These are phyloP conservation scores for Ganoderma sinense DNA, from an alignment of 1,284 basidiomycete genomes.

Conservation along the genomic window DNA sequence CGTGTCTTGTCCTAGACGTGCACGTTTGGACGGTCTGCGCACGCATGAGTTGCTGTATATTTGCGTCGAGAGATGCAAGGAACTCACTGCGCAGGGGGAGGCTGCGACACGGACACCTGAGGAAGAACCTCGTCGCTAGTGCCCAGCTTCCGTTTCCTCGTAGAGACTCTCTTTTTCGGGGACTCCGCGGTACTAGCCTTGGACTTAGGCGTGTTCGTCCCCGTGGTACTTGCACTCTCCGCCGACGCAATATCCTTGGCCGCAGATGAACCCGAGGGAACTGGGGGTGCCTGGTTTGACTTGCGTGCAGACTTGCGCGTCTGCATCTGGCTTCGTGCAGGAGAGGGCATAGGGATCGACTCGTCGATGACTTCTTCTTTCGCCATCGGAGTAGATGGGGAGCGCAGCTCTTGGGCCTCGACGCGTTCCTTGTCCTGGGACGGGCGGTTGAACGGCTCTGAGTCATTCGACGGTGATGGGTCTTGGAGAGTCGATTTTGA, in stretches of 20 bases:
- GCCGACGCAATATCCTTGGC: not conserved
- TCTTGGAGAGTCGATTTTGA: not conserved
- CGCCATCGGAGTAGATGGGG: not conserved
- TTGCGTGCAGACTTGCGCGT: not conserved
- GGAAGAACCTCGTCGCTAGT: not conserved
- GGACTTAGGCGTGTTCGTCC: not conserved
- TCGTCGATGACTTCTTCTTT: not conserved
- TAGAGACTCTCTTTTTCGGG: not conserved
- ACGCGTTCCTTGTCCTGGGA: not conserved
- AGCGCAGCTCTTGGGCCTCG: not conserved
- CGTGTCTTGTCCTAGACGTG: slow-evolving; percentile 4
- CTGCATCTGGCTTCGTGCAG: not conserved
- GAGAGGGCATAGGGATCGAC: not conserved
- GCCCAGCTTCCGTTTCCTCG: slow-evolving; percentile 11
- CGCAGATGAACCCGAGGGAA: not conserved
- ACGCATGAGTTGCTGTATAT: not conserved
- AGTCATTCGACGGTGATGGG: not conserved
- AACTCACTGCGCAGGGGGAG: slow-evolving; percentile 6
- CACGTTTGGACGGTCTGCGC: slow-evolving; percentile 18
- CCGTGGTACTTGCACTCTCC: not conserved
- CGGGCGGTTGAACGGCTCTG: not conserved
- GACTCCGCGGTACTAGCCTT: not conserved
- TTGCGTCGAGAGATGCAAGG: not conserved
- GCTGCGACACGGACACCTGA: slow-evolving; percentile 6
- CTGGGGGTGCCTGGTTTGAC: not conserved